Conservation (phyloP, 306 rosid species). For the Senna tora region DNA sequence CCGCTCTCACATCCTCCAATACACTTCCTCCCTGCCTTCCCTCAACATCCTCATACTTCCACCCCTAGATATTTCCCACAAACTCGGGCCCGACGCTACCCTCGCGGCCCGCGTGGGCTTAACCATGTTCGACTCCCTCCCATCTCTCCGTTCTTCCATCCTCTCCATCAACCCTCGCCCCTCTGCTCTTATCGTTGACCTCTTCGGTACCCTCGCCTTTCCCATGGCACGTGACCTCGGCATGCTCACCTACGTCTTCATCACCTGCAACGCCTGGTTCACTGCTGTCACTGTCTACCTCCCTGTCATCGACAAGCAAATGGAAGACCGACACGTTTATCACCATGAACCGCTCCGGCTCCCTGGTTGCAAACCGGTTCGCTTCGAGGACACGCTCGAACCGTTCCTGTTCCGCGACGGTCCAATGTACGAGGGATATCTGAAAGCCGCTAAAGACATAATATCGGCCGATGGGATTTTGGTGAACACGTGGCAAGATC, state of each 20-base stretch:
- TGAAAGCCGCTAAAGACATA: not conserved
- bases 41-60: constrained; percentile 34
- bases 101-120: not conserved
- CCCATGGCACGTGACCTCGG: constrained; percentile 53
- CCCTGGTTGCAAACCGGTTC: constrained; percentile 45
- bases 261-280: constrained; percentile 54
- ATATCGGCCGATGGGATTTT: constrained; percentile 51
- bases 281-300: constrained; percentile 31
- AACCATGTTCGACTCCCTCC: constrained; percentile 25
- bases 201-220: constrained; percentile 50
- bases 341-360: constrained; percentile 35
- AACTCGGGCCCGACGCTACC: not conserved
- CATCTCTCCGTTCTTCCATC: constrained; percentile 37
- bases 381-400: constrained; percentile 45
- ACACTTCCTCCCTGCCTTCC: constrained; percentile 1
- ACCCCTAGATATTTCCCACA: constrained; percentile 16
- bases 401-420: constrained; percentile 38
- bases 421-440: constrained; percentile 31
- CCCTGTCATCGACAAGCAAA: constrained; percentile 39
- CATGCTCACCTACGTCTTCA: constrained; percentile 48
- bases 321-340: not conserved
- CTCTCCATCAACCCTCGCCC: constrained; percentile 37
- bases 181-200: constrained; percentile 52
- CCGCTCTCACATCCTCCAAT: constrained; percentile 17
- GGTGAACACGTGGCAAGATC: constrained; percentile 65